Percentiles rank a stretch among this genome's conserved stretches.
These are phyloP conservation scores for Aspergillus calidoustus DNA, from an alignment of 2,329 filamentous ascomycete genomes.

Conservation along the genomic window DNA sequence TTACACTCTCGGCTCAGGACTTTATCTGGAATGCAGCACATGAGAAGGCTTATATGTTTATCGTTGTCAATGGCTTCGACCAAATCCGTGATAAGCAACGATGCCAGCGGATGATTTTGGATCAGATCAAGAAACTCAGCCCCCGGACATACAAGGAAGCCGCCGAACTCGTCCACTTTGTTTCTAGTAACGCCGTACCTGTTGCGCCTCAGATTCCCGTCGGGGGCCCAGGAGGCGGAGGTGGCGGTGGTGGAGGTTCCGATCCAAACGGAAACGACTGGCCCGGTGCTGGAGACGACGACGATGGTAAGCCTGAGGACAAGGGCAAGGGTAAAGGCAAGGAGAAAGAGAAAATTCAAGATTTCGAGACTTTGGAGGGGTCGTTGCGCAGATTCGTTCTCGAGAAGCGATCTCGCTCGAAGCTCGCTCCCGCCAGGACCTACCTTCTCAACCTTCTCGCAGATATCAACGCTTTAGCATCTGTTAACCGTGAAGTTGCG, in stretches of 20 bases:
- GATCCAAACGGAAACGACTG: conserved; percentile 37
- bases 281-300: conserved; percentile 46
- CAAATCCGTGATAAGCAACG: conserved; percentile 88
- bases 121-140: conserved; percentile 86
- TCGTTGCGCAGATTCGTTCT: conserved; percentile 91
- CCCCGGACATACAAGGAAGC: conserved; percentile 92
- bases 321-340: conserved; percentile 81
- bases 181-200: conserved; percentile 94
- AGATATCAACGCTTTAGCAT: conserved; percentile 81
- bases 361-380: conserved; percentile 88
- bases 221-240: conserved; percentile 53
- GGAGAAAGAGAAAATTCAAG: conserved; percentile 84
- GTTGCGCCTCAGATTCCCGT: conserved; percentile 64
- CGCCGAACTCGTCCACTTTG: conserved; percentile 92
- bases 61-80: conserved; percentile 97
- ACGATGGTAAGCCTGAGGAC: conserved; percentile 59
- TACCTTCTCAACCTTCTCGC: conserved; percentile 92
- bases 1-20: conserved; percentile 95
- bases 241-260: conserved; percentile 61
- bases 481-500: conserved; percentile 85
- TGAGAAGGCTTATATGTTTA: conserved; percentile 98
- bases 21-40: conserved; percentile 95
- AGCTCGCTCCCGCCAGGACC: conserved; percentile 92
- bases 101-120: conserved; percentile 89
- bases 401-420: conserved; percentile 92